Evolutionary conservation across 2,329 filamentous ascomycete species (phyloP), one percentile per base, ranked within the genome.

Genomic region (Colletotrichum nymphaeae): DNA sequence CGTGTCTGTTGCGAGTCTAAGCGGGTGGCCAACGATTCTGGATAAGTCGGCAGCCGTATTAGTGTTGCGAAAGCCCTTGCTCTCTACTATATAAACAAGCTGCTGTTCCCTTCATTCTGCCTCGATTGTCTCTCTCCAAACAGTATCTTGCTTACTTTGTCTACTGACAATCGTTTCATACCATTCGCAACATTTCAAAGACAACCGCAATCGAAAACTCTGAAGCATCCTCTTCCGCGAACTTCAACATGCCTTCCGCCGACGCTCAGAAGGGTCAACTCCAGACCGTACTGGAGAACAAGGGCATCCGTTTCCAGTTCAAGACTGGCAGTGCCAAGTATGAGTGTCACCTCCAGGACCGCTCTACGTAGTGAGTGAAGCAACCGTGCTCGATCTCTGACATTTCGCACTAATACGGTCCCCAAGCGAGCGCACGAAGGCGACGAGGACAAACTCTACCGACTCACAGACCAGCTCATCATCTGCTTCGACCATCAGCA

Each of bases 301-400:
- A 72, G 56, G 84, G 81, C 72, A 81, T 88, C 81, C 82, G 82
- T 79, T 88, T 88, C 81, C 78, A 84, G 59, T 83, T 88, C 80
- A 84, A 83, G 80, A 81, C 86, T 53, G 85, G 85, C 73, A 80
- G 72, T 59, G 76, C 76, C 74, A 81, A 80, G 77, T 83, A 81
- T 76, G 75, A 79, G 60, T 87, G 85, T 79, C 83, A 82, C 24
- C 78, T 87, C 5, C 82, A 86, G 74, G 85, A 88, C 78, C 84
- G 86, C 68, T 71, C 77, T 74, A 67, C 79, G 14, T 86, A 87
- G 86, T 88, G 83, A 74, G 85, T 81, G 30, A 42, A 42, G 37
- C 37, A 3, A 19, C 30, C 57, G 30, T 63, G 46, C 37, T 42
- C 30, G 19, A 4, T 26, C 26, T 28, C 24, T 4, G 46, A 57